Evolutionary conservation across 208 protist species (phyloP).

Genomic region (Leptomonas seymouri): DNA sequence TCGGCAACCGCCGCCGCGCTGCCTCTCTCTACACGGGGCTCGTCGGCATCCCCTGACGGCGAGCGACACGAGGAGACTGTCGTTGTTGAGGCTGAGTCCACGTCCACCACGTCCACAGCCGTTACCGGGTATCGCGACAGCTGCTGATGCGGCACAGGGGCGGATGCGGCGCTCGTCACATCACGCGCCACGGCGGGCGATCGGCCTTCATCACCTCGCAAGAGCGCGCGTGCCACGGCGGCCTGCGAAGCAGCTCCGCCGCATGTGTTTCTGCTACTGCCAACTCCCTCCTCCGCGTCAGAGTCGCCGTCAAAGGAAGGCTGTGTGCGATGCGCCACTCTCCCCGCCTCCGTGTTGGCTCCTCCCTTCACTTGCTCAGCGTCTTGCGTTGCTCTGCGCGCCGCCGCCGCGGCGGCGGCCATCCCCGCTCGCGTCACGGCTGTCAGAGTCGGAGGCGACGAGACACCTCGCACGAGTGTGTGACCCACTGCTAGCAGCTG

Average conservation of each 20-base stretch:
- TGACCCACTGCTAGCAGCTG: slow-evolving; percentile 2
- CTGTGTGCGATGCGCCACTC: not conserved
- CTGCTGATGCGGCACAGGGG: not conserved
- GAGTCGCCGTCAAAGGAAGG: not conserved
- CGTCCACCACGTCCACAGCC: slow-evolving; percentile 2
- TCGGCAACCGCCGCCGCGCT: no score
- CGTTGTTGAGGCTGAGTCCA: not conserved
- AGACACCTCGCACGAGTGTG: not conserved
- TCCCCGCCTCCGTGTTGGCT: not conserved
- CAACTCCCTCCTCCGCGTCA: not conserved
- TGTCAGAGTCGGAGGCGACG: not conserved
- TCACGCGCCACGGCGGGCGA: slow-evolving; percentile 11
- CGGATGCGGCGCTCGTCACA: not conserved
- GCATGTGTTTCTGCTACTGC: not conserved
- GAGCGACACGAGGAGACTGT: not conserved
- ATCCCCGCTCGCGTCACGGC: slow-evolving; percentile 3
- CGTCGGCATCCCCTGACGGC: not conserved
- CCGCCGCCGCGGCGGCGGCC: not conserved
- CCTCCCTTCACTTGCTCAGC: not conserved
- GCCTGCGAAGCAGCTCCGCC: not conserved
- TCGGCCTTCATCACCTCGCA: not conserved
- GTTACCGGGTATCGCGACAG: not conserved
- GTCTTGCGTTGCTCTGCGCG: not conserved
- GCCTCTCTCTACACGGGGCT: not conserved
- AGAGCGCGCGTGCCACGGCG: not conserved